Base-by-base conservation (phyloP, 148 eudicot genomes). In the Nepenthes gracilis region DNA sequence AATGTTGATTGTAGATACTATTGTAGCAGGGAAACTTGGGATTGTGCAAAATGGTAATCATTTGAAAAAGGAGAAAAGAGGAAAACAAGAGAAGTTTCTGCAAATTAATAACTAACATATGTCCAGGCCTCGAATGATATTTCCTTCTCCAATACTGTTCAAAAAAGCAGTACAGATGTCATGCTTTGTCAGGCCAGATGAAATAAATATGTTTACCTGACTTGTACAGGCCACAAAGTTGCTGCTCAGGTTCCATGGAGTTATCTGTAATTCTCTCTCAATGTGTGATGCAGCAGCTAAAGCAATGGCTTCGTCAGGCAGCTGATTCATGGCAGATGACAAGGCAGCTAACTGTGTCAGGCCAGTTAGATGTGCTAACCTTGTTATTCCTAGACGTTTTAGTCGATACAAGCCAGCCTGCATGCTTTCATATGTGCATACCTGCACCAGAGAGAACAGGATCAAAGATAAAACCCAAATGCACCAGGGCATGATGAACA, bases 201-300 rank as follows among this genome's bases (percentile, higher is more conserved):
- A 38, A 9, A 36, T 12, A 53, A 33, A 43, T 5, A 8, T 49
- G 47, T 61, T 73, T 74, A 84, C 98, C 94, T 92, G 95, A 60
- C 82, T 83, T 53, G 88, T 93, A 78, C 96, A 93, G 54, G 95
- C 86, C 65, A 93, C 98, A 73, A 93, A 93, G 70, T 93, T 93
- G 70, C 87, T 80, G 77, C 89, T 88, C 74, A 93, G 79, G 77
- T 82, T 93, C 98, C 98, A 93, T 43, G 98, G 96, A 65, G 98
- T 93, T 63, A 93, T 93, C 70, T 82, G 96, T 60, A 93, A 81
- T 81, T 93, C 98, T 70, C 96, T 82, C 80, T 93, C 98, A 52
- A 93, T 86, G 64, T 93, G 98, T 52, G 96, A 93, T 55, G 98
- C 96, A 69, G 98, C 98, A 67, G 94, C 96, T 70, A 93, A 75